Conservation (phyloP, 2,329 filamentous ascomycete genomes). For the Fusarium irregulare region DNA sequence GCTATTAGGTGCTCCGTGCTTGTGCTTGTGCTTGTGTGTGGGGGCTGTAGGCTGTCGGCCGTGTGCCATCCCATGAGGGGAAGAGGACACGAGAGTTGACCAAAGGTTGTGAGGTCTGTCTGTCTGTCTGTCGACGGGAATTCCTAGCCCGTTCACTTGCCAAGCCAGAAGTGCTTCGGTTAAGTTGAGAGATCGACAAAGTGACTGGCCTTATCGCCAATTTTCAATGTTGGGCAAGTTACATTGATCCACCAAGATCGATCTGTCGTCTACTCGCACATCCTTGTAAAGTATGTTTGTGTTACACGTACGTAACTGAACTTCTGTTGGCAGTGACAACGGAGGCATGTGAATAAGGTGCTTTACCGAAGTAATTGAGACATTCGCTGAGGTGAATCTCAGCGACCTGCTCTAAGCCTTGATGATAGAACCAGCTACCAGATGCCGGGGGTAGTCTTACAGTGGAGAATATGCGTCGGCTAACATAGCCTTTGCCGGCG, state of each 20-base stretch:
- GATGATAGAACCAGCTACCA: neutral
- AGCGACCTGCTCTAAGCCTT: neutral
- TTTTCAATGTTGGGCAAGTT: conserved; percentile 26
- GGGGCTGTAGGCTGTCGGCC: conserved; percentile 4
- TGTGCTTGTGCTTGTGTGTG: conserved; percentile 32
- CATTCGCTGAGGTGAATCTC: neutral
- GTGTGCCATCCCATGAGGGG: conserved; percentile 11
- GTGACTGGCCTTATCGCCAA: conserved; percentile 37
- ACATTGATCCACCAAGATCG: conserved; percentile 42
- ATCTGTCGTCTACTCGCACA: conserved; percentile 36
- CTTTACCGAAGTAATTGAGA: neutral
- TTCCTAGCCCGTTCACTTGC: conserved; percentile 22
- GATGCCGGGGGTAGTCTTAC: conserved; percentile 13
- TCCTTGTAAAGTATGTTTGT: conserved; percentile 35
- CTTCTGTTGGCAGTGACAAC: conserved; percentile 27
- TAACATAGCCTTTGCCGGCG: conserved; percentile 32
- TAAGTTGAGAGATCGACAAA: conserved; percentile 17
- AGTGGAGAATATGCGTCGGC: conserved; percentile 35
- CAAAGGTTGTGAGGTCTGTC: neutral
- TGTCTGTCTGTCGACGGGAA: neutral
- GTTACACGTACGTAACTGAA: conserved; percentile 40
- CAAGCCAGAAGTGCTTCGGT: conserved; percentile 11
- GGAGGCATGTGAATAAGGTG: conserved; percentile 20
- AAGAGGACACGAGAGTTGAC: conserved; percentile 11
- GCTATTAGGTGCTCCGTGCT: conserved; percentile 32